phyloP scores from a whole-genome alignment of 192 early-diverging fungal genomes.

The Cetraspora pellucida region DNA sequence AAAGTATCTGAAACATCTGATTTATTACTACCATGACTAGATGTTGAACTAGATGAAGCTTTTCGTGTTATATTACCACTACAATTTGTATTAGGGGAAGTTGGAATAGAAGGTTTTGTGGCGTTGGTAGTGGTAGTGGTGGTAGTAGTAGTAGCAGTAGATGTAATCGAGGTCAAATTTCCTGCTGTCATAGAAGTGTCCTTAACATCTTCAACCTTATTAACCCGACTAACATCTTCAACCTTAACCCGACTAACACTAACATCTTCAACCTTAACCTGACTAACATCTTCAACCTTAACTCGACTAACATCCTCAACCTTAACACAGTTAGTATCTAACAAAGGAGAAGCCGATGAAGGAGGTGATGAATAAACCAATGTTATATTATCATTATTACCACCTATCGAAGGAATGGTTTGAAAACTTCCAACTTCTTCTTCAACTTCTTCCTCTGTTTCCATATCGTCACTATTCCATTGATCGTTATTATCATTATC shows the following conservation, averaged over 20 bases:
- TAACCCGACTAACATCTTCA: no score
- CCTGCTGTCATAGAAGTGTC: not conserved
- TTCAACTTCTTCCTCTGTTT: conserved; percentile 31
- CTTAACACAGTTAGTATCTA: no score
- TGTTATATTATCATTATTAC: not conserved
- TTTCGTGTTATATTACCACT: not conserved
- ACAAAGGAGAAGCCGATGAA: not conserved
- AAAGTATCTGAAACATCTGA: not conserved
- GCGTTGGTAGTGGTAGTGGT: not conserved
- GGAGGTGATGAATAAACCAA: not conserved
- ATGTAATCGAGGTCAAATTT: not conserved
- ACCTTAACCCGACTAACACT: no score
- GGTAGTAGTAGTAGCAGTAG: not conserved
- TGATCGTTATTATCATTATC: not conserved
- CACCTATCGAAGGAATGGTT: not conserved
- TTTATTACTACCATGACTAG: not conserved
- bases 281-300: no score
- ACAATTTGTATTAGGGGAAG: not conserved
- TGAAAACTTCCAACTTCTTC: conserved; percentile 6
- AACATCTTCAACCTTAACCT: no score
- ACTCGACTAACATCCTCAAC: no score
- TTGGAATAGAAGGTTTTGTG: not conserved
- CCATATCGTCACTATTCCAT: conserved; percentile 36
- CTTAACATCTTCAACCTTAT: no score
- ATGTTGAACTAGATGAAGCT: conserved; percentile 4